Percentiles rank a stretch among this genome's conserved stretches.
These are phyloP conservation scores for Carex cristatella DNA, from an alignment of 176 grass and related monocot species.

Conservation along the genomic window DNA sequence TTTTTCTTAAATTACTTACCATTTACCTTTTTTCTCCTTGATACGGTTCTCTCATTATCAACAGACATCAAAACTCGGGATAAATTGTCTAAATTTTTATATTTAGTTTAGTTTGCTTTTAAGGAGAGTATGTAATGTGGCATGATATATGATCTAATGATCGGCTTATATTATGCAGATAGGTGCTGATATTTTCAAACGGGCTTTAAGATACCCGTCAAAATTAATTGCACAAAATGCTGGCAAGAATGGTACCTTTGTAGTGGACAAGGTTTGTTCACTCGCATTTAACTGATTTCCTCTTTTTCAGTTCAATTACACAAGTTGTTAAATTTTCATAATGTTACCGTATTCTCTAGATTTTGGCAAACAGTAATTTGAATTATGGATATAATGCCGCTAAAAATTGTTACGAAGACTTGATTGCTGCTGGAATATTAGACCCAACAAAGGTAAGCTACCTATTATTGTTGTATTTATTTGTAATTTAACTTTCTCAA, in stretches of 20 bases:
- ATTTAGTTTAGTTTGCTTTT: neutral
- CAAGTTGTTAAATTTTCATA: neutral
- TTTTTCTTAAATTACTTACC: neutral
- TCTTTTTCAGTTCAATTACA: neutral
- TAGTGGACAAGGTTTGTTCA: conserved; percentile 53
- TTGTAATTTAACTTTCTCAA: neutral
- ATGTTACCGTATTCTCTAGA: conserved; percentile 34
- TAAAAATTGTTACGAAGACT: conserved; percentile 65
- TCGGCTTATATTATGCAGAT: conserved; percentile 40
- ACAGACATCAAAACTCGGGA: neutral
- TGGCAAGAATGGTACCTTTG: conserved; percentile 63
- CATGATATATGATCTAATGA: neutral
- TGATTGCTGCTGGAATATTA: conserved; percentile 75
- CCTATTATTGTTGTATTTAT: neutral
- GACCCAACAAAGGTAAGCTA: conserved; percentile 71
- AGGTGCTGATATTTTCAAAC: conserved; percentile 96
- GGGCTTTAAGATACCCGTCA: conserved; percentile 72
- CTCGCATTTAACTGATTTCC: neutral
- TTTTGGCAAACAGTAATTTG: conserved; percentile 43
- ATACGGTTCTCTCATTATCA: neutral
- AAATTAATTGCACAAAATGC: conserved; percentile 80
- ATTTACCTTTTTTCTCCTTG: neutral
- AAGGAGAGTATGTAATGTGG: neutral
- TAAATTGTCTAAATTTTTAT: neutral
- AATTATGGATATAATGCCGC: conserved; percentile 95